Percentiles rank a stretch among this genome's conserved stretches.
Evolutionary conservation across 2,329 filamentous ascomycete genomes (phyloP).

Genomic region (Colletotrichum sp.): DNA sequence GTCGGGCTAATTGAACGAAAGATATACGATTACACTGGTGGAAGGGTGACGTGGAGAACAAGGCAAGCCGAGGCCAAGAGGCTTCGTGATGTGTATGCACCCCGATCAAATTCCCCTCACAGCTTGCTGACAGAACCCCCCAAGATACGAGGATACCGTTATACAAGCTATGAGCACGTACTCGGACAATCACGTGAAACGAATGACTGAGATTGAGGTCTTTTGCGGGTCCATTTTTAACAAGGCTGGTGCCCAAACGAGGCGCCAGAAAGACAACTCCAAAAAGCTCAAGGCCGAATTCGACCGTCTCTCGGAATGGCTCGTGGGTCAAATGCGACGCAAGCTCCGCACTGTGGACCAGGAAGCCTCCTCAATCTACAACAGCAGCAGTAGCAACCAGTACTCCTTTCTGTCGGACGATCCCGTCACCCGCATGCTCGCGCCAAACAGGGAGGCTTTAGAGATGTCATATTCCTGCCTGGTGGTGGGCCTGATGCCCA

Average conservation of each 20-base stretch:
- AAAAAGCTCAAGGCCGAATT: constrained; percentile 57
- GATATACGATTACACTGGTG: constrained; percentile 30
- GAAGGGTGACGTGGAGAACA: constrained; percentile 34
- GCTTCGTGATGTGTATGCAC: constrained; percentile 50
- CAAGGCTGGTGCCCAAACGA: constrained; percentile 51
- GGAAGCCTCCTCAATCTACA: background rate
- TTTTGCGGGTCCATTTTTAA: constrained; percentile 63
- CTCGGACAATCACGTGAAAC: constrained; percentile 48
- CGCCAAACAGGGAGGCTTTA: constrained; percentile 27
- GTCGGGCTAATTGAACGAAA: constrained; percentile 30
- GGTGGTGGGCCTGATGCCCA: constrained; percentile 23
- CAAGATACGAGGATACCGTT: constrained; percentile 52
- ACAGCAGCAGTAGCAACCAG: background rate
- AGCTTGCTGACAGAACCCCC: background rate
- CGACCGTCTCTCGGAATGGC: constrained; percentile 48
- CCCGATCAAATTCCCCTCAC: background rate
- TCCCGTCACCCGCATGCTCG: background rate
- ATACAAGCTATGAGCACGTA: constrained; percentile 44
- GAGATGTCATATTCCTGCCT: constrained; percentile 41
- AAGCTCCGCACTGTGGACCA: background rate
- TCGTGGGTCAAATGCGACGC: constrained; percentile 38
- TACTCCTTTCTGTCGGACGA: background rate
- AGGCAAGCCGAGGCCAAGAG: constrained; percentile 43
- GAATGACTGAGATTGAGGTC: constrained; percentile 56
- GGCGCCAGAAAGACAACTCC: constrained; percentile 56